Conservation (phyloP, 257 asterid species). For the Penstemon barbatus region DNA sequence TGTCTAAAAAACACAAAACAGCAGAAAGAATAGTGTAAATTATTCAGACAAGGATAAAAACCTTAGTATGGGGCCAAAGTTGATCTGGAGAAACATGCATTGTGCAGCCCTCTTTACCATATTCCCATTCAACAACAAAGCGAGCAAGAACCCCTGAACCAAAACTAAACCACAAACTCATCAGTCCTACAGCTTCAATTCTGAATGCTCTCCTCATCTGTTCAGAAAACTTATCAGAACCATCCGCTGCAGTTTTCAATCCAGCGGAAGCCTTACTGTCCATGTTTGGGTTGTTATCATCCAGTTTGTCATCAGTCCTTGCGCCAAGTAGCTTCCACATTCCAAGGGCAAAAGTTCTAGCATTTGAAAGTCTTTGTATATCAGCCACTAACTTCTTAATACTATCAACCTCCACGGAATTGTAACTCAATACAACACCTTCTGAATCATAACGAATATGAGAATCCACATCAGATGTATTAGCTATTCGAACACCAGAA, state of each 20-base stretch:
- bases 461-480: conserved; percentile 92
- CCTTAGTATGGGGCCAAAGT: conserved; percentile 99
- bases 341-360: conserved; percentile 82
- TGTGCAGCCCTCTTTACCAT: conserved; percentile 95
- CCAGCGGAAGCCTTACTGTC: conserved; percentile 64
- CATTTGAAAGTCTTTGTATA: conserved; percentile 90
- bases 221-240: conserved; percentile 70
- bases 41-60: conserved; percentile 34
- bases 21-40: conserved; percentile 4
- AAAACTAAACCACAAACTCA: conserved; percentile 98
- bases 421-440: conserved; percentile 91
- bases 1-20: conserved; percentile 1
- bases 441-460: conserved; percentile 94
- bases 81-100: conserved; percentile 99
- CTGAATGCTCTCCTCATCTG: conserved; percentile 86
- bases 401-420: conserved; percentile 92
- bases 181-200: conserved; percentile 96
- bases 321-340: conserved; percentile 90
- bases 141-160: conserved; percentile 96
- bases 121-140: conserved; percentile 98
- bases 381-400: conserved; percentile 82
- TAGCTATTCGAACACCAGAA: conserved; percentile 92
- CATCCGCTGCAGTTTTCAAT: conserved; percentile 47
- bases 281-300: conserved; percentile 48
- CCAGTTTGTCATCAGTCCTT: conserved; percentile 77